Evolutionary conservation across 208 protist genomes (phyloP), one percentile per base, ranked within the genome.

Genomic region (Acanthamoeba castellanii): DNA sequence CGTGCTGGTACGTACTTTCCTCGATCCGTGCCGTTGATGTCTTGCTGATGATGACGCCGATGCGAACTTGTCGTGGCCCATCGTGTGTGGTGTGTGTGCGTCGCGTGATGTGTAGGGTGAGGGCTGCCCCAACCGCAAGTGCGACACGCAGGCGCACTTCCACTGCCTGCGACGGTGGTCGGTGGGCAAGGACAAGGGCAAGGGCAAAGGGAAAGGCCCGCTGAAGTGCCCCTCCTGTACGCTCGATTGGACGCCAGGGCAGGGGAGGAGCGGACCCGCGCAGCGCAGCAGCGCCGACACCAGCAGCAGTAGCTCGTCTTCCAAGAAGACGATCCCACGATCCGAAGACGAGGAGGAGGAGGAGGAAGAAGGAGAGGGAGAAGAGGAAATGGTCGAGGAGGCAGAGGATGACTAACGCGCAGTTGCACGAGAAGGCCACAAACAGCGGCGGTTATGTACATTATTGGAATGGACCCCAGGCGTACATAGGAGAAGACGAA

Each of bases 141-240:
- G 76, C 76, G 27, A 32, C 45, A 85, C 45, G 20, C 42, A 8
- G 0, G 76, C 76, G 8, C 76, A 85, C 76, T 85, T 85, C 20
- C 76, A 85, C 76, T 85, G 76, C 45, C 30, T 85, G 47, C 76
- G 76, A 34, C 76, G 76, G 30, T 85, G 76, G 76, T 16, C 76
- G 13, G 76, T 57, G 76, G 76, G 76, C 14, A 57, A 50, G 47
- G 42, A n/a, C 2, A 32, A 37, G 32, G 34, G 76, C 5, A 85
- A 85, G 47, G 76, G 34, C 47, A 18, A 34, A 59, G 47, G 42
- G 22, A 85, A 85, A 22, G 76, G 76, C 22, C 76, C 76, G 6
- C 42, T 85, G 22, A 85, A 85, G 45, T 85, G 76, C n/a, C 76
- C 76, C 42, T 14, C 76, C 13, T 85, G 76, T 22, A 85, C 76